These are phyloP conservation scores for Lentinula sp. DNA, from an alignment of 768 basidiomycete species.

Conservation along the genomic window DNA sequence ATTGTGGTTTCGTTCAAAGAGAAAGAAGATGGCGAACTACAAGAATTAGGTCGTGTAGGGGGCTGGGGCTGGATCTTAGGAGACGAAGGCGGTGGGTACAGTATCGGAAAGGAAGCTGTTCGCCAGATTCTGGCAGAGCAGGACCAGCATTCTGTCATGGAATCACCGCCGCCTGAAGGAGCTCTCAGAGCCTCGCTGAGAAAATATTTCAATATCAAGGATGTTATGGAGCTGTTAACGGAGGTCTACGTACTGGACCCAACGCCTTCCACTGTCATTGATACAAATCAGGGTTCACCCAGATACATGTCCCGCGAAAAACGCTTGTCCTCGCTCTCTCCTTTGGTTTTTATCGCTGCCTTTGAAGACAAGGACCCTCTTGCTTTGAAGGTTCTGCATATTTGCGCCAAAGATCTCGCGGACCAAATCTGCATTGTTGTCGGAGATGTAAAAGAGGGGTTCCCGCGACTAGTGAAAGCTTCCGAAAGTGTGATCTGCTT, in stretches of 20 bases:
- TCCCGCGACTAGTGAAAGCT: slow-evolving; percentile 39
- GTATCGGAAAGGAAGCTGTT: slow-evolving; percentile 71
- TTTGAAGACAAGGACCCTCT: slow-evolving; percentile 63
- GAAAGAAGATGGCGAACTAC: slow-evolving; percentile 27
- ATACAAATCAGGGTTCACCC: slow-evolving; percentile 17
- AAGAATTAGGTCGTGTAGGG: slow-evolving; percentile 65
- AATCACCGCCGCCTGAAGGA: slow-evolving; percentile 22
- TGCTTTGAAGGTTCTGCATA: slow-evolving; percentile 52
- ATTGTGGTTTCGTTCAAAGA: slow-evolving; percentile 63
- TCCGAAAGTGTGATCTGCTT: slow-evolving; percentile 61
- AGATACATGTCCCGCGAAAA: slow-evolving; percentile 51
- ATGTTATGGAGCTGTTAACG: slow-evolving; percentile 59
- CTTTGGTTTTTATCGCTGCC: slow-evolving; percentile 63
- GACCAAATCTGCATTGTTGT: slow-evolving; percentile 53
- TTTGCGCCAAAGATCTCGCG: slow-evolving; percentile 48
- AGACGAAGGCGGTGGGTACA: slow-evolving; percentile 79
- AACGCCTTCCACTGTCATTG: slow-evolving; percentile 14
- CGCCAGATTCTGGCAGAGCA: slow-evolving; percentile 57
- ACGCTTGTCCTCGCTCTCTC: slow-evolving; percentile 66
- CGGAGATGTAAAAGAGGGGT: slow-evolving; percentile 25
- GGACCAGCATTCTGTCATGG: slow-evolving; percentile 42
- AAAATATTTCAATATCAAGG: slow-evolving; percentile 45
- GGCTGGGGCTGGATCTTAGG: slow-evolving; percentile 86
- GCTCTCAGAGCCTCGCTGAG: slow-evolving; percentile 43
- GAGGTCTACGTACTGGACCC: slow-evolving; percentile 62